Evolutionary conservation across 2,329 filamentous ascomycete genomes (phyloP).

Genomic region (Pyrenophora graminea): DNA sequence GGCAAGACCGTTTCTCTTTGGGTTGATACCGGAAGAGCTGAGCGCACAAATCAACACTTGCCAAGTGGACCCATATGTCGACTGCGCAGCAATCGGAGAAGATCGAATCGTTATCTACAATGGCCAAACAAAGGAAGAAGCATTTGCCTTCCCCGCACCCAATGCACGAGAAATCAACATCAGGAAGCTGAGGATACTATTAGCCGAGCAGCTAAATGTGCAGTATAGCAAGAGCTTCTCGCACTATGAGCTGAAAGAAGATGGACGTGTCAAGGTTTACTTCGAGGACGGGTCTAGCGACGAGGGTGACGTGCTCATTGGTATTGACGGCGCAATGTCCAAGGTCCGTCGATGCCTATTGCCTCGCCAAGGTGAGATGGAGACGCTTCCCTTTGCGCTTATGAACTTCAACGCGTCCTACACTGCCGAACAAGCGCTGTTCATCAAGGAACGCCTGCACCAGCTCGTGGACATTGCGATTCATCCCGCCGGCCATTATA

Average conservation of each 20-base stretch:
- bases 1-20: slow-evolving; percentile 38
- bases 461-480: slow-evolving; percentile 41
- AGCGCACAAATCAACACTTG: slow-evolving; percentile 31
- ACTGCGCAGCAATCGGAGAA: slow-evolving; percentile 32
- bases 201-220: slow-evolving; percentile 44
- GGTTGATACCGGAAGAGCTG: slow-evolving; percentile 36
- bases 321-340: slow-evolving; percentile 36
- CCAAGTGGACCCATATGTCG: slow-evolving; percentile 42
- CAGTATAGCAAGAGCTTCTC: slow-evolving; percentile 29
- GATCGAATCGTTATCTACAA: slow-evolving; percentile 43
- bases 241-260: slow-evolving; percentile 19
- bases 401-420: slow-evolving; percentile 40
- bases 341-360: slow-evolving; percentile 33
- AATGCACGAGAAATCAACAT: slow-evolving; percentile 41
- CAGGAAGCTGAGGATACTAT: slow-evolving; percentile 45
- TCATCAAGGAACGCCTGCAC: slow-evolving; percentile 32
- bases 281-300: slow-evolving; percentile 35
- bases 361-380: slow-evolving; percentile 22
- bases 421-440: slow-evolving; percentile 28
- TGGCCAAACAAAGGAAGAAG: slow-evolving; percentile 40
- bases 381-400: slow-evolving; percentile 33
- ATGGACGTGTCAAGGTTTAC: slow-evolving; percentile 29
- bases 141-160: slow-evolving; percentile 42
- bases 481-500: slow-evolving; percentile 38
- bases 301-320: slow-evolving; percentile 26